Evolutionary conservation across 768 basidiomycete genomes (phyloP), one percentile per base, ranked within the genome.

Genomic region (Xerocomellus chrysenteron): DNA sequence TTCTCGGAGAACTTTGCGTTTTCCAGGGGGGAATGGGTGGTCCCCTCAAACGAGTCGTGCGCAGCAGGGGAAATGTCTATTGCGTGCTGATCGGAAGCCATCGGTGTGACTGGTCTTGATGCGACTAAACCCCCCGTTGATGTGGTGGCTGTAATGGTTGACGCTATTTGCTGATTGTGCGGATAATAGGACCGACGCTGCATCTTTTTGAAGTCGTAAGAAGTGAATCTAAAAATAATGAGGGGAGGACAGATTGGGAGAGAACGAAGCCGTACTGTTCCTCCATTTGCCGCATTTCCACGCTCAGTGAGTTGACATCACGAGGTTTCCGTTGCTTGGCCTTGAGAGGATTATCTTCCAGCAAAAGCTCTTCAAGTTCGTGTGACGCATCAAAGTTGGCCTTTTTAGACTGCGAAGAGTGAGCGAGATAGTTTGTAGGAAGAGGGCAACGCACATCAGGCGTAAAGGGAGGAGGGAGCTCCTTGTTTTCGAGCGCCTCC

Each of bases 341-440:
- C 70, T 98, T 98, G 53, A 99, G 78, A 42, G 96, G 96, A 65
- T 98, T 98, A 68, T 98, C 95, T 73, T 99, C 96, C 17, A 99
- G 75, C 12, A 99, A 73, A 21, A 99, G 79, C 74, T 99, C 96
- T 68, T 99, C 96, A 36, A 99, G 76, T 73, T 99, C 96, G 67
- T 98, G 95, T 13, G 96, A 98, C 28, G 96, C 95, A 69, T 99
- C 96, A 68, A 99, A 99, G 73, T 99, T 98, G 32, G 96, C 94
- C 74, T 97, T 97, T 77, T 98, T 98, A n/a, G 88, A 87, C 95
- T 98, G 67, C 6, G 0, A 16, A 61, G 52, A n/a, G 54, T 56
- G 53, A 50, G 52, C 35, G 36, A 13, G 21, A 28, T 28, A 5
- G 26, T 28, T 28, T 3, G 26, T 28, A 21, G 32, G 21, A 42